Evolutionary conservation across 2,329 filamentous ascomycete species (phyloP).

Genomic region (Sclerotinia minor): DNA sequence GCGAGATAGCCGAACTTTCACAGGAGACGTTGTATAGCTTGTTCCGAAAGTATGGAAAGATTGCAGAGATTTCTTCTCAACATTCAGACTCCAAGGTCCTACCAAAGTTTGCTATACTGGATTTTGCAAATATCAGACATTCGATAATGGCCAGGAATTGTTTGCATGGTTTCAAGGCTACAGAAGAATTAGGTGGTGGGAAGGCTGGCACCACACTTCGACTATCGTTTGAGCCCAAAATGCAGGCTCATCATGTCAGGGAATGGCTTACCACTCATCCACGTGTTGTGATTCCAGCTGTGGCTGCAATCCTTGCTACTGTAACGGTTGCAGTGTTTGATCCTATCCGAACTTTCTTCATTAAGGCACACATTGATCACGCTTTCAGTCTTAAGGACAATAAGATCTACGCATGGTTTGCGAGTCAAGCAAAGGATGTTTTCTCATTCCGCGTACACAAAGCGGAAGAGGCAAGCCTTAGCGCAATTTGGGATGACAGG

Average conservation of each 20-base stretch:
- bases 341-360: conserved; percentile 89
- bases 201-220: conserved; percentile 74
- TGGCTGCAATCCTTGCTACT: conserved; percentile 79
- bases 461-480: conserved; percentile 67
- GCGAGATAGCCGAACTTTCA: conserved; percentile 71
- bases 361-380: conserved; percentile 81
- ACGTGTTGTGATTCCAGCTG: conserved; percentile 77
- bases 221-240: conserved; percentile 78
- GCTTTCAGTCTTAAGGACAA: conserved; percentile 74
- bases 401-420: conserved; percentile 76
- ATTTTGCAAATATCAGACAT: conserved; percentile 63
- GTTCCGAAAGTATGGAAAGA: conserved; percentile 87
- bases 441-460: conserved; percentile 59
- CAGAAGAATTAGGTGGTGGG: conserved; percentile 69
- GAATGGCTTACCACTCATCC: conserved; percentile 80
- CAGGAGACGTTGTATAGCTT: conserved; percentile 85
- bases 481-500: conserved; percentile 61
- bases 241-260: conserved; percentile 76
- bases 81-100: conserved; percentile 81
- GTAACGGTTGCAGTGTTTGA: conserved; percentile 90
- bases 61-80: conserved; percentile 80
- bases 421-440: conserved; percentile 66
- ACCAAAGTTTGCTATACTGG: conserved; percentile 77
- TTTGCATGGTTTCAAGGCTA: conserved; percentile 78
- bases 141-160: conserved; percentile 52